Conservation (phyloP, 192 early-diverging fungal genomes). For the Backusella mclennaniae region DNA sequence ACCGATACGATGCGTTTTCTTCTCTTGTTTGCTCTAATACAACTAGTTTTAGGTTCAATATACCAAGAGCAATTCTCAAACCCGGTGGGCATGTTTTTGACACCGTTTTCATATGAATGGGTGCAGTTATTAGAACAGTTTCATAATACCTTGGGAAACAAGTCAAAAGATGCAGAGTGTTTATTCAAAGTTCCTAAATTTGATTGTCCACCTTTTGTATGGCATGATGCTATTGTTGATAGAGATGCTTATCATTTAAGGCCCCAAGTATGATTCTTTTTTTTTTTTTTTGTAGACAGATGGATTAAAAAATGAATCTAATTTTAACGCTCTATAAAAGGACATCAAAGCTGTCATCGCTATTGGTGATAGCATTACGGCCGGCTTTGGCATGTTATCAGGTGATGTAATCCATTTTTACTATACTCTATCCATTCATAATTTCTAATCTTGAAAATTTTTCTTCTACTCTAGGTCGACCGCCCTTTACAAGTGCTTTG, state of each 20-base stretch:
- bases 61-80: background rate
- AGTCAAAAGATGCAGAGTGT: constrained; percentile 34
- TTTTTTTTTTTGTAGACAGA: background rate
- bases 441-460: background rate
- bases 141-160: constrained; percentile 40
- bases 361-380: constrained; percentile 53
- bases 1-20: background rate
- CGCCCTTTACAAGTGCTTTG: constrained; percentile 46
- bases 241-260: constrained; percentile 45
- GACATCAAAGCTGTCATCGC: constrained; percentile 50
- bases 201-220: constrained; percentile 35
- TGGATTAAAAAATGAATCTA: background rate
- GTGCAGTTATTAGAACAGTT: constrained; percentile 41
- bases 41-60: background rate
- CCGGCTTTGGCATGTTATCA: constrained; percentile 56
- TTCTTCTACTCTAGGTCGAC: constrained; percentile 33
- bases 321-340: constrained; percentile 15
- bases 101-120: constrained; percentile 43
- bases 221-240: constrained; percentile 34
- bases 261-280: constrained; percentile 35
- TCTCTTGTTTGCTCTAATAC: background rate
- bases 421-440: background rate
- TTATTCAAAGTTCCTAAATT: constrained; percentile 39
- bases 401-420: constrained; percentile 18
- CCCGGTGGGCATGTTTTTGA: background rate